Conservation (phyloP, 768 basidiomycete species). For the Boletus vinaceobasis region DNA sequence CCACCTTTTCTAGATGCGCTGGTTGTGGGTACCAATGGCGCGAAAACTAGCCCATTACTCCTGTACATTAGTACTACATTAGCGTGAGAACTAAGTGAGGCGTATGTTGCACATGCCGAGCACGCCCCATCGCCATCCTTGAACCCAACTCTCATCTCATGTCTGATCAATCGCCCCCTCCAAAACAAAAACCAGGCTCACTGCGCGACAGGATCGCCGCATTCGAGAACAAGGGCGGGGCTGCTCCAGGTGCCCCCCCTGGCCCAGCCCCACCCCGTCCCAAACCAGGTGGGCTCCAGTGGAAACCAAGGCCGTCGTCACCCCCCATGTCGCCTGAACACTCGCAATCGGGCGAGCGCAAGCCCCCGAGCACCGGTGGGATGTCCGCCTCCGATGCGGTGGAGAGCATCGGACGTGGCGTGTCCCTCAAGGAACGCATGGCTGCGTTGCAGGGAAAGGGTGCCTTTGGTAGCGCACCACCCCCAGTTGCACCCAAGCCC, state of each 20-base stretch:
- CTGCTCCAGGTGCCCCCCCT: conserved; percentile 28
- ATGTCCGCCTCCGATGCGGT: conserved; percentile 89
- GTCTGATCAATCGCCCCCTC: conserved; percentile 57
- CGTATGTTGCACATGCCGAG: conserved; percentile 13
- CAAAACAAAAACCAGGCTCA: conserved; percentile 70
- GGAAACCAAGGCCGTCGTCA: conserved; percentile 70
- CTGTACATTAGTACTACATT: background rate
- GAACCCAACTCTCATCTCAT: conserved; percentile 36
- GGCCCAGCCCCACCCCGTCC: conserved; percentile 35
- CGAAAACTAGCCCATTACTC: conserved; percentile 46
- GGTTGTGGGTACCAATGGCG: conserved; percentile 67
- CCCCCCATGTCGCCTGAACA: conserved; percentile 36
- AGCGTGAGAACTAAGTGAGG: conserved; percentile 23
- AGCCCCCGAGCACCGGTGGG: conserved; percentile 31
- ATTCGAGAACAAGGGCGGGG: conserved; percentile 58
- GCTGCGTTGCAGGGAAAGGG: conserved; percentile 85
- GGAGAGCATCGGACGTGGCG: conserved; percentile 76
- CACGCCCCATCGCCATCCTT: conserved; percentile 17
- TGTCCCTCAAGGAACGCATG: conserved; percentile 91
- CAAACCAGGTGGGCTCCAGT: conserved; percentile 64
- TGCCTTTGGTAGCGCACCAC: conserved; percentile 60
- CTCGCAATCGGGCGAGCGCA: conserved; percentile 19
- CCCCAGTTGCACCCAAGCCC: conserved; percentile 49
- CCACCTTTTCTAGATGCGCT: conserved; percentile 45
- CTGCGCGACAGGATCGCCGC: conserved; percentile 86